These are phyloP conservation scores for Beauveria caledonica DNA, from an alignment of 2,329 filamentous ascomycete species.

Conservation along the genomic window DNA sequence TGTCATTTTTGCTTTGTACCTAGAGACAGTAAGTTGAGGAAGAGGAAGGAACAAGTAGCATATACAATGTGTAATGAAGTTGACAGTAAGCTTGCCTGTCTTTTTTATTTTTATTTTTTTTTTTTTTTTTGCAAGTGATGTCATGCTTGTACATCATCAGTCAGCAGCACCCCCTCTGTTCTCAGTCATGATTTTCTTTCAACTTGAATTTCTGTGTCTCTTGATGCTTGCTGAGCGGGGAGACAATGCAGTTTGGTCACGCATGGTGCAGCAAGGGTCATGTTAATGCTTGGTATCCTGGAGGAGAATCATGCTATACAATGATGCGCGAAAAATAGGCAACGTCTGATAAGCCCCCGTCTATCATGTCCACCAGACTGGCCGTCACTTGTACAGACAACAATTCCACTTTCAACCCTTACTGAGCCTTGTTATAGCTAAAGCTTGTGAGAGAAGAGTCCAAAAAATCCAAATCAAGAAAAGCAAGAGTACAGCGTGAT, in stretches of 20 bases:
- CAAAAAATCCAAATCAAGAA: background rate
- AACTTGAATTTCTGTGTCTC: background rate
- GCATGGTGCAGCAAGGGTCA: background rate
- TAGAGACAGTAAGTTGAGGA: background rate
- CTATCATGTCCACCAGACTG: background rate
- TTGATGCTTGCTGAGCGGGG: no score
- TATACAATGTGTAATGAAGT: background rate
- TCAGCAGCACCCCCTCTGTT: background rate
- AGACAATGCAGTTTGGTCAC: background rate
- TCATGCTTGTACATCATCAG: background rate
- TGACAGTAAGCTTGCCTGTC: background rate
- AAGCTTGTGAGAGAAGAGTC: background rate
- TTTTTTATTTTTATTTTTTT: no score
- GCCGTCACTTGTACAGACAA: background rate
- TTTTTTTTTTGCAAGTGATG: background rate
- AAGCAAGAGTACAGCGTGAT: background rate
- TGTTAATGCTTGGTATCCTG: conserved; percentile 10
- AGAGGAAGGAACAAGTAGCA: background rate
- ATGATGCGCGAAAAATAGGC: conserved; percentile 1
- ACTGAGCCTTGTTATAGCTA: background rate
- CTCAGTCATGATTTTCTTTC: background rate
- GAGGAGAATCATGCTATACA: conserved; percentile 10
- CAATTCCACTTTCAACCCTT: background rate
- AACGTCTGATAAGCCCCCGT: background rate
- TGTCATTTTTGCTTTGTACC: conserved; percentile 7